phyloP scores from a whole-genome alignment of 2,329 filamentous ascomycete species.

The Fusarium globosum region DNA sequence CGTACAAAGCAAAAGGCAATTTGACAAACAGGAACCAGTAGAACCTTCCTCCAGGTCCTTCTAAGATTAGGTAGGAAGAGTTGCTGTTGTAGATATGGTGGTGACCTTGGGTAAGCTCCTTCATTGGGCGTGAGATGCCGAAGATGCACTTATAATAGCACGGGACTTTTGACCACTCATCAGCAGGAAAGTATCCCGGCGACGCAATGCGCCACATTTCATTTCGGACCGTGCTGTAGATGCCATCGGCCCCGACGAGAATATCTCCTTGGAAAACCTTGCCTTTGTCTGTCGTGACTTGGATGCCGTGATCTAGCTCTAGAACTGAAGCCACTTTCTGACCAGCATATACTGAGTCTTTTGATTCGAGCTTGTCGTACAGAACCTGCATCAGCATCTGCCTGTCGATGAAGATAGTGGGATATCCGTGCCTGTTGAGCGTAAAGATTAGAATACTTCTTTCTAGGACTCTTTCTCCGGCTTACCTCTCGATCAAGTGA shows the following conservation, averaged over 20 bases:
- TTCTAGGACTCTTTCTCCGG: rapidly evolving
- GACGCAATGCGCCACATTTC: slow-evolving; percentile 44
- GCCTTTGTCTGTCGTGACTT: not conserved
- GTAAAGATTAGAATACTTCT: rapidly evolving
- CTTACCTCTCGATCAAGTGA: not conserved
- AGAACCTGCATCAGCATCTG: slow-evolving; percentile 49
- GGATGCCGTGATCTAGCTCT: not conserved
- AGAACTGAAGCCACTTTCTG: slow-evolving; percentile 18
- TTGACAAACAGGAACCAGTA: slow-evolving; percentile 14
- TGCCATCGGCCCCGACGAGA: slow-evolving; percentile 55
- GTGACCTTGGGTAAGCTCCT: not conserved
- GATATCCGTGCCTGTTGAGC: slow-evolving; percentile 44
- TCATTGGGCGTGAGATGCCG: not conserved
- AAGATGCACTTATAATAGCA: slow-evolving; percentile 22
- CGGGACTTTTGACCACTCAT: slow-evolving; percentile 16
- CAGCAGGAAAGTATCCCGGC: slow-evolving; percentile 1
- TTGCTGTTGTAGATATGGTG: too few relatives aligned
- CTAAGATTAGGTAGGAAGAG: too few relatives aligned
- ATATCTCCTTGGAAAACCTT: slow-evolving; percentile 47
- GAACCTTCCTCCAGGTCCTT: not conserved
- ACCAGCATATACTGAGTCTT: slow-evolving; percentile 23
- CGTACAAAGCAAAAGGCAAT: not conserved
- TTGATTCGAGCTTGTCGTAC: slow-evolving; percentile 49
- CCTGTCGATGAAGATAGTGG: slow-evolving; percentile 51
- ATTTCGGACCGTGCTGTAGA: slow-evolving; percentile 52